Conservation (phyloP, 495 filamentous ascomycete species). For the Niebla homalea region DNA sequence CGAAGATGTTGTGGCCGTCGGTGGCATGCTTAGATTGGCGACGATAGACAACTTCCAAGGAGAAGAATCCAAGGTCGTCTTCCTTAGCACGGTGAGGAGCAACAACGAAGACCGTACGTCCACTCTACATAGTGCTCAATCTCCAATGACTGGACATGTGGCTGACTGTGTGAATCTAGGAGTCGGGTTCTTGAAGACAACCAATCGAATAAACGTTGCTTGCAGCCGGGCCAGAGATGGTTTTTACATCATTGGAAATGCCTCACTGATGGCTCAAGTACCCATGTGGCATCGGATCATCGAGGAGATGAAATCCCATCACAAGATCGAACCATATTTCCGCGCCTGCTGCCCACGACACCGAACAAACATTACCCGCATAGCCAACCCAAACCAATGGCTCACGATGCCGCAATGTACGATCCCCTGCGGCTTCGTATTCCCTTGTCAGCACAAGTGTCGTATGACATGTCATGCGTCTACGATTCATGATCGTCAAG, state of each 20-base stretch:
- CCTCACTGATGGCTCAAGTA: constrained; percentile 36
- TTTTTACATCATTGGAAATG: constrained; percentile 68
- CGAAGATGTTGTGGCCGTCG: constrained; percentile 27
- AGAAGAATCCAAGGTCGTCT: constrained; percentile 62
- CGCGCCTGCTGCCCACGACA: constrained; percentile 55
- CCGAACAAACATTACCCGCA: constrained; percentile 34
- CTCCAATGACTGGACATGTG: too few relatives aligned
- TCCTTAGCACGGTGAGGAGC: constrained; percentile 62
- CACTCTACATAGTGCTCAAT: too few relatives aligned
- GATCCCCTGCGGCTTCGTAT: constrained; percentile 35
- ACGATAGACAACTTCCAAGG: constrained; percentile 67
- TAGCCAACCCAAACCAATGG: constrained; percentile 50
- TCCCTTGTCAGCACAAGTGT: constrained; percentile 56
- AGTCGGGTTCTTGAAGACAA: constrained; percentile 56
- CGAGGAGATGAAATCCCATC: constrained; percentile 29
- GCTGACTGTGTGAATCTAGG: too few relatives aligned
- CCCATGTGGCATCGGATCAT: constrained; percentile 57
- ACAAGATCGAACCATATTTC: constrained; percentile 41
- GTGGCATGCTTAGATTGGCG: constrained; percentile 43
- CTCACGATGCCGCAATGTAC: constrained; percentile 38
- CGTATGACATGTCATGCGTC: constrained; percentile 48
- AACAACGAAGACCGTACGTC: constrained; percentile 36
- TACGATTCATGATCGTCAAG: constrained; percentile 42
- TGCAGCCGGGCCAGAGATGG: constrained; percentile 60
- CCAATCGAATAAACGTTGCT: constrained; percentile 67